Conservation (phyloP, 2,329 filamentous ascomycete species). For the Proliferodiscus dingleyae region DNA sequence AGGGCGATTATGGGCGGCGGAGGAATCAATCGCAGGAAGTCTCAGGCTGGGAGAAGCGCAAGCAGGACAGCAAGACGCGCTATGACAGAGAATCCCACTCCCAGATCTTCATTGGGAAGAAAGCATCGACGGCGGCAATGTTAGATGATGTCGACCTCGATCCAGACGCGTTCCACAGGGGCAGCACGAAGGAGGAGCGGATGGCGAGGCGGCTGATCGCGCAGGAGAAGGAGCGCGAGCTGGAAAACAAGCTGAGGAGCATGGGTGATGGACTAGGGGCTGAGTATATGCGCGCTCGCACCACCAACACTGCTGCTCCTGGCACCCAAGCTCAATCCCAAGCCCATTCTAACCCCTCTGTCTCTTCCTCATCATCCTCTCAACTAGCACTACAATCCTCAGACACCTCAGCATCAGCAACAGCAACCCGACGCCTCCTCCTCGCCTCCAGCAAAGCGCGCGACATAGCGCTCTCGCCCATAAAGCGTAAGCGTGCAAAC, state of each 20-base stretch:
- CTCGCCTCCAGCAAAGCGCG: conserved; percentile 34
- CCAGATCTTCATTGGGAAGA: conserved; percentile 47
- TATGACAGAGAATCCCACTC: conserved; percentile 57
- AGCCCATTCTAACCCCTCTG: conserved; percentile 6
- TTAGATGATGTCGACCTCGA: conserved; percentile 62
- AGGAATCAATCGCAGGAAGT: conserved; percentile 22
- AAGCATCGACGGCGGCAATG: conserved; percentile 56
- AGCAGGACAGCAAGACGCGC: conserved; percentile 33
- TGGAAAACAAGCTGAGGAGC: conserved; percentile 62
- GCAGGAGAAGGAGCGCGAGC: conserved; percentile 67
- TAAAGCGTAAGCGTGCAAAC: conserved; percentile 54
- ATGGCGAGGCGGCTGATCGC: conserved; percentile 59
- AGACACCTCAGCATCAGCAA: too few relatives aligned
- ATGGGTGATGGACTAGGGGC: conserved; percentile 62
- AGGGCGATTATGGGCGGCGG: conserved; percentile 22
- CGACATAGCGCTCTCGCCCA: conserved; percentile 51
- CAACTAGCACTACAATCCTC: too few relatives aligned
- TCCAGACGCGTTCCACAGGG: conserved; percentile 44
- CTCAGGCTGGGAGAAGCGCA: conserved; percentile 21
- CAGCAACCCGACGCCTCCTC: too few relatives aligned
- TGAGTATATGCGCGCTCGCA: conserved; percentile 57
- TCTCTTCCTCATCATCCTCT: too few relatives aligned
- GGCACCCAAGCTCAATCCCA: too few relatives aligned
- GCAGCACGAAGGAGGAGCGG: conserved; percentile 59
- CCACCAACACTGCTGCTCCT: too few relatives aligned